These are phyloP conservation scores for Pseudoscleropodium purum DNA, from an alignment of 225 moss, liverwort and hornwort genomes.

Conservation along the genomic window DNA sequence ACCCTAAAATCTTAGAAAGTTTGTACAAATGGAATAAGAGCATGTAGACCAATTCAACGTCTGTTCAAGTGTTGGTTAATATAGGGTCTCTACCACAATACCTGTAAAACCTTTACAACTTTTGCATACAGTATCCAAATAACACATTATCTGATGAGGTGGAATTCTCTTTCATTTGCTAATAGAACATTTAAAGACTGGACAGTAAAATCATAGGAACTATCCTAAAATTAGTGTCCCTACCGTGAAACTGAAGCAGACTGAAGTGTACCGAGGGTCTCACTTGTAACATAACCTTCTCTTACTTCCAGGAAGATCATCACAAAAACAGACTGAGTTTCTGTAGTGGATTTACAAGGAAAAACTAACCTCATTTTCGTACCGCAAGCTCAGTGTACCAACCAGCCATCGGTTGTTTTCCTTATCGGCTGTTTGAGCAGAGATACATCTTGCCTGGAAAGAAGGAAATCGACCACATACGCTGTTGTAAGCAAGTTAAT, in stretches of 20 bases:
- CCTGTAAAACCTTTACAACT: not conserved
- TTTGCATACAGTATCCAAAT: not conserved
- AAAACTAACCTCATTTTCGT: conserved; percentile 36
- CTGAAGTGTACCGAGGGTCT: not conserved
- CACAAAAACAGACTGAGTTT: not conserved
- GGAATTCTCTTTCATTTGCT: not conserved
- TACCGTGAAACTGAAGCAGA: not conserved
- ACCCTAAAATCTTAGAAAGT: not conserved
- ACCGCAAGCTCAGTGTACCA: conserved; percentile 38
- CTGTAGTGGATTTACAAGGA: not conserved
- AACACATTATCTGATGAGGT: not conserved
- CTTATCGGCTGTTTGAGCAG: conserved; percentile 17
- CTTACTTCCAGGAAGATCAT: not conserved
- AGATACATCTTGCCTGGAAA: conserved; percentile 33
- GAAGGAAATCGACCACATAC: not conserved
- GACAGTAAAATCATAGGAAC: not conserved
- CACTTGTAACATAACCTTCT: too few relatives aligned
- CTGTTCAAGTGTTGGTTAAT: not conserved
- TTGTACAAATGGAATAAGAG: not conserved
- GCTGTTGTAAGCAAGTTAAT: not conserved
- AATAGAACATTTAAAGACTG: not conserved
- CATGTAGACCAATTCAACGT: not conserved
- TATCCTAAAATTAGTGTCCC: not conserved
- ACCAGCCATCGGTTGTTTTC: conserved; percentile 35
- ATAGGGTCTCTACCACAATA: not conserved